Conservation (phyloP, 1,139 yeast genomes). For the Magnusiomyces fungicola region DNA sequence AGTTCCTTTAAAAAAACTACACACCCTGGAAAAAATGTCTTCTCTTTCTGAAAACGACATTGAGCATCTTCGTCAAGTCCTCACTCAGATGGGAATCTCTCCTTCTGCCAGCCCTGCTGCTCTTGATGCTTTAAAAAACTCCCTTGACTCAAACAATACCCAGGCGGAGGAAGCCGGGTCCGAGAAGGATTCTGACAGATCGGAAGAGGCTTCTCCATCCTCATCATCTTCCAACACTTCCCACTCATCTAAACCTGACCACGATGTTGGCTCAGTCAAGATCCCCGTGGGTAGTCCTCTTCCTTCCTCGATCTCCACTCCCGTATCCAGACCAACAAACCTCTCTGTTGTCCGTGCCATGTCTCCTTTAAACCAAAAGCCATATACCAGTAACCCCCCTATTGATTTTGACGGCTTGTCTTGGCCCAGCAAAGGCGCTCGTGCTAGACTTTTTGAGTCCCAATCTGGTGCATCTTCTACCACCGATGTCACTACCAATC, state of each 20-base stretch:
- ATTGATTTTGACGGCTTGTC: slow-evolving; percentile 86
- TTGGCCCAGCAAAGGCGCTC: slow-evolving; percentile 91
- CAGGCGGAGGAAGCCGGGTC: too few species aligned
- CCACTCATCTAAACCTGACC: not conserved
- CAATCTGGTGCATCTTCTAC: not conserved
- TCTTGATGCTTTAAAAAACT: too few species aligned
- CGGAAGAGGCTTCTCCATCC: not conserved
- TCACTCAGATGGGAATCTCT: too few species aligned
- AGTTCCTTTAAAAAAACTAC: not conserved
- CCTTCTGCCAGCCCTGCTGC: too few species aligned
- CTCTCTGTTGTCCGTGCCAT: not conserved
- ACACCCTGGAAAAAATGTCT: not conserved
- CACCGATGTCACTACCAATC: slow-evolving; percentile 46
- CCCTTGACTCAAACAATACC: too few species aligned
- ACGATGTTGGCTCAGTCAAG: too few species aligned
- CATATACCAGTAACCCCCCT: slow-evolving; percentile 76
- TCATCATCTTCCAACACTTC: not conserved
- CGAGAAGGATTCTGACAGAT: not conserved
- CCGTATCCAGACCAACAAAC: not conserved
- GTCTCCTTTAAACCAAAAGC: slow-evolving; percentile 27
- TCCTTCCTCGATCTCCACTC: not conserved
- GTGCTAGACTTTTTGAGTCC: slow-evolving; percentile 55
- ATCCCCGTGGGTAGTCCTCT: too few species aligned
- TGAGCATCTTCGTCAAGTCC: not conserved
- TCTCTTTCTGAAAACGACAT: not conserved